Evolutionary conservation across 2,329 filamentous ascomycete genomes (phyloP), one percentile per base, ranked within the genome.

Genomic region (Diaporthe citri): DNA sequence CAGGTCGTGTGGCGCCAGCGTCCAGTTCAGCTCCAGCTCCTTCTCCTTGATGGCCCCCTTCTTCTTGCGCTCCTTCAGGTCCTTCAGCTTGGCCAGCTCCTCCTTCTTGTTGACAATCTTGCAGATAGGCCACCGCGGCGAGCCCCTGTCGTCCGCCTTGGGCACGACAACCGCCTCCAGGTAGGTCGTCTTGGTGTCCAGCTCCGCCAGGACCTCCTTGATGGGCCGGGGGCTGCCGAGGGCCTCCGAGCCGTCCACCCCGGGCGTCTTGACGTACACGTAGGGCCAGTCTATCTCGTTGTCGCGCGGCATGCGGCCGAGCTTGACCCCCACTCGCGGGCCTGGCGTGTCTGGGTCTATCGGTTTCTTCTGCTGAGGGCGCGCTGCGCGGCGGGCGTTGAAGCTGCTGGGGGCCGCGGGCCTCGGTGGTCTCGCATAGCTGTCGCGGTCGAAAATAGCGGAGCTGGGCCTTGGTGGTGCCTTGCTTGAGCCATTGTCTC

Each of bases 21-120:
- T 92, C 96, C 96, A 98, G 83, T 95, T 96, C 79, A 98, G 79
- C 85, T 98, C 96, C n/a, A 98, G 83, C 81, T 93, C 93, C 85
- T 98, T 98, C 80, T 82, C 76, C 77, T 83, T 82, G 76, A 84
- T 80, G 79, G 79, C 78, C 75, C 85, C 84, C 77, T 81, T 86
- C 79, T 84, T 83, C 76, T 85, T 85, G 77, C 84, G 86, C 76
- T 87, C 83, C 76, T 87, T 87, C 56, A 82, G 78, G 67, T 83
- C 82, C 77, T 86, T 83, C 75, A 84, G 83, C 71, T 66, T 66
- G 82, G 82, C 83, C 79, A 80, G 86, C 72, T 89, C 84, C 1
- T 86, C 88, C 60, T 83, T 82, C 78, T 92, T 92, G 82, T 91
- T 88, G 41, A 94, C 82, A 60, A 97, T 86, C 79, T 91, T 93